phyloP scores from a whole-genome alignment of 352 stramenopile genomes.

The Phytophthora capsici region DNA sequence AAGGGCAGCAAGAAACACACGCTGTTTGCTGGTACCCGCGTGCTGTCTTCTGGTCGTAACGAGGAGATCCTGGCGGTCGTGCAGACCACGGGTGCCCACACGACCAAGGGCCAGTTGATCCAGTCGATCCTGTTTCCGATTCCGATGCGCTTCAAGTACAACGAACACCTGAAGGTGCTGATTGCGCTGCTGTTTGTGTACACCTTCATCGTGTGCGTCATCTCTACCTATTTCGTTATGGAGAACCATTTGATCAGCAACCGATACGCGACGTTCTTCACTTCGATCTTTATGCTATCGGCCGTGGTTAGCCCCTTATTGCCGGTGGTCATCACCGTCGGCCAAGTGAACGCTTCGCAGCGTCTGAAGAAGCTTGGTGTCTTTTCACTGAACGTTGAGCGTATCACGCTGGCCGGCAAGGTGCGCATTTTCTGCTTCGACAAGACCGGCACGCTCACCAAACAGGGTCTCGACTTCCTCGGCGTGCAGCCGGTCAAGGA shows the following conservation, averaged over 20 bases:
- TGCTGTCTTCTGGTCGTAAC: conserved; percentile 67
- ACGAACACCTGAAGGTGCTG: conserved; percentile 87
- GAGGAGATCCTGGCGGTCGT: conserved; percentile 81
- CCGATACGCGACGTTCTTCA: conserved; percentile 56
- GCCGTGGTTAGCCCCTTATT: conserved; percentile 79
- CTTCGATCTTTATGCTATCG: conserved; percentile 77
- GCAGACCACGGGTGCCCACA: conserved; percentile 54
- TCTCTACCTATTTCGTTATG: conserved; percentile 71
- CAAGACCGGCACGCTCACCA: conserved; percentile 94
- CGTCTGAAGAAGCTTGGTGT: conserved; percentile 77
- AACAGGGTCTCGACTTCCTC: conserved; percentile 88
- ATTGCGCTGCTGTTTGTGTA: conserved; percentile 78
- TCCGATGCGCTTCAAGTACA: conserved; percentile 92
- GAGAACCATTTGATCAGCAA: conserved; percentile 40
- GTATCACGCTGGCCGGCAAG: conserved; percentile 89
- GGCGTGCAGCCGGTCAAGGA: conserved; percentile 26
- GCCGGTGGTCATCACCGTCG: conserved; percentile 88
- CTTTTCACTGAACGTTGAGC: conserved; percentile 81
- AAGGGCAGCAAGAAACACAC: conserved; percentile 84
- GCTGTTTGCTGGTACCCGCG: conserved; percentile 86
- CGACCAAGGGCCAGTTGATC: conserved; percentile 25
- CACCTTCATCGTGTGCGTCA: conserved; percentile 61
- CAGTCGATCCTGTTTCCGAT: conserved; percentile 87
- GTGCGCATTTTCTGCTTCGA: conserved; percentile 92
- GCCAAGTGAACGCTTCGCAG: conserved; percentile 83